A percentile compares a stretch with the other conserved stretches of the same genome.
phyloP scores from a whole-genome alignment of 768 basidiomycete species.

The Rhodotorula babjevae region DNA sequence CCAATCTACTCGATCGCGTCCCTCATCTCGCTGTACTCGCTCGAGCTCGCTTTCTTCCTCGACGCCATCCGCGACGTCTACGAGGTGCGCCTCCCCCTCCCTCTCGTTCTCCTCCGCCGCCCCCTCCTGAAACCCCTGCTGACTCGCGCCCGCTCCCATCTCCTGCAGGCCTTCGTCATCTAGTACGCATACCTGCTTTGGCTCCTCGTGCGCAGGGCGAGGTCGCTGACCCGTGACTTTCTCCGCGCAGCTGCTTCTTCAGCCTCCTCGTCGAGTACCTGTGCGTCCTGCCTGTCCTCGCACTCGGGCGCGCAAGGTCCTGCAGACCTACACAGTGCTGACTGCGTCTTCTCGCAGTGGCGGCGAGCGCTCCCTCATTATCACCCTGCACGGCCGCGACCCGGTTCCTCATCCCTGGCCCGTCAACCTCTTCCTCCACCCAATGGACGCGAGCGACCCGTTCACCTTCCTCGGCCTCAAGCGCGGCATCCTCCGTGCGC shows the following conservation, averaged over 20 bases:
- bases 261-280: constrained; percentile 72
- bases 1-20: constrained; percentile 88
- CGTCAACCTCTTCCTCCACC: constrained; percentile 69
- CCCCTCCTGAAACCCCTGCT: background rate
- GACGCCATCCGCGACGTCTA: constrained; percentile 93
- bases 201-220: no score
- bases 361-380: constrained; percentile 87
- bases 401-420: constrained; percentile 86
- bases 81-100: constrained; percentile 58
- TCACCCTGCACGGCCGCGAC: constrained; percentile 81
- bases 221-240: background rate
- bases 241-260: constrained; percentile 62
- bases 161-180: constrained; percentile 78
- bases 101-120: no score
- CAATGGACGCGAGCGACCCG: constrained; percentile 91
- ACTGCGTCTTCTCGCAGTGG: constrained; percentile 54
- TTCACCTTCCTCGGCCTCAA: constrained; percentile 90
- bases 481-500: constrained; percentile 85
- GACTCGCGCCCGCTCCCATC: background rate
- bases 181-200: constrained; percentile 50
- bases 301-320: no score
- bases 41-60: constrained; percentile 93
- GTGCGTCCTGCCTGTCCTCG: background rate
- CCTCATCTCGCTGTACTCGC: constrained; percentile 83
- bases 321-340: no score